Evolutionary conservation across 306 rosid species (phyloP).

Genomic region (Rubus parviflorus): DNA sequence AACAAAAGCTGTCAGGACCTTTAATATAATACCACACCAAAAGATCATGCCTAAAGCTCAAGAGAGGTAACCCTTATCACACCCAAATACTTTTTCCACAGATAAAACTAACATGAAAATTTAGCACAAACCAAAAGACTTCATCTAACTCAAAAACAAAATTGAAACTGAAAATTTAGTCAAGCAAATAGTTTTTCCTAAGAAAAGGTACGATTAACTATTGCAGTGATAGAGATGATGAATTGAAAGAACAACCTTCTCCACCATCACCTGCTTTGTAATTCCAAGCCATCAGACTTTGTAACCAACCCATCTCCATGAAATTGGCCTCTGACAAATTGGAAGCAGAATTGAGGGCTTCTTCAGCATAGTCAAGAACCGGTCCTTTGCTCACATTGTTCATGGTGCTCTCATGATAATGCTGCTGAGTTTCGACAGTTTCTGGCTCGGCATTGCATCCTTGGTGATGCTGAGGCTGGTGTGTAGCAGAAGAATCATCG

Average conservation of each 20-base stretch:
- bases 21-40: background rate
- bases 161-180: background rate
- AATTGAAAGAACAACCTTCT: constrained; percentile 11
- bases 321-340: constrained; percentile 11
- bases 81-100: background rate
- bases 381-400: constrained; percentile 17
- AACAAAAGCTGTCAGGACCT: background rate
- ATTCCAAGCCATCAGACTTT: constrained; percentile 23
- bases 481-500: background rate
- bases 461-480: constrained; percentile 16
- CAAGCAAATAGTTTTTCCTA: constrained; percentile 14
- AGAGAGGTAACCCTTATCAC: background rate
- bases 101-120: background rate
- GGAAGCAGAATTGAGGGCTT: background rate
- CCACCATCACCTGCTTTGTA: constrained; percentile 15
- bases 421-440: background rate
- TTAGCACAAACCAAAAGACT: background rate
- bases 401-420: background rate
- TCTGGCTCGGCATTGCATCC: background rate
- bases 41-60: constrained; percentile 2
- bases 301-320: constrained; percentile 19
- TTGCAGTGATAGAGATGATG: constrained; percentile 2
- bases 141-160: background rate
- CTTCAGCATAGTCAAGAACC: constrained; percentile 14
- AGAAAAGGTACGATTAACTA: constrained; percentile 13